Evolutionary conservation across 2,329 filamentous ascomycete genomes (phyloP), one percentile per base, ranked within the genome.

Genomic region (Sclerotinia borealis): DNA sequence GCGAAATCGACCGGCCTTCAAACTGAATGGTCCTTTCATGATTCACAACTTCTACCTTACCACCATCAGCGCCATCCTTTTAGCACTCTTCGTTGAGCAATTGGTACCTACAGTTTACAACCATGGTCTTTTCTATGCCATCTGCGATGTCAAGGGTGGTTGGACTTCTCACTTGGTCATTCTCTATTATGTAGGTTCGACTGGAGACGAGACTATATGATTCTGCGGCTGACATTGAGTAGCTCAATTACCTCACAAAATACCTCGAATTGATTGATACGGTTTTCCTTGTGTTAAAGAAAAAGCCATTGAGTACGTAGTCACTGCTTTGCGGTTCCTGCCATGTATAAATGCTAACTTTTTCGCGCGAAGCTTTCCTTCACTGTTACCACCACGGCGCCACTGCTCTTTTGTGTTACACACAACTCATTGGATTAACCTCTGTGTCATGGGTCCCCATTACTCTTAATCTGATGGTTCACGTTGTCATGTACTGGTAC

Each of bases 401-500:
- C 62, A 98, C 93, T 64, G 93, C 93, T 71, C 88, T 97, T 68
- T 90, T 98, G 72, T 97, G 93, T 89, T 98, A 96, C 83, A 96
- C 92, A 63, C 93, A 98, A 81, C 86, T 98, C 69, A 89, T 96
- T 74, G 93, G 93, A 70, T 86, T 91, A 74, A 98, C 93, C 51
- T 85, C 93, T 49, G 93, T 98, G 63, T 96, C 93, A 66, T 98
- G 93, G 93, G 91, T 96, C 63, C 88, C 89, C 67, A 98, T 98
- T 76, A 89, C 86, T 61, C 86, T 98, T 72, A 98, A 98, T 84
- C 80, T 98, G 75, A 86, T 86, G 68, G 93, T 98, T 62, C 93
- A 98, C 80, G 93, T 98, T 64, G 90, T 97, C 76, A 98, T 98
- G 93, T 98, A 98, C 88, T 97, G 93, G 93, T 98, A 98, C 87